phyloP scores from a whole-genome alignment of 768 basidiomycete species.

The Asterophora lycoperdoides region DNA sequence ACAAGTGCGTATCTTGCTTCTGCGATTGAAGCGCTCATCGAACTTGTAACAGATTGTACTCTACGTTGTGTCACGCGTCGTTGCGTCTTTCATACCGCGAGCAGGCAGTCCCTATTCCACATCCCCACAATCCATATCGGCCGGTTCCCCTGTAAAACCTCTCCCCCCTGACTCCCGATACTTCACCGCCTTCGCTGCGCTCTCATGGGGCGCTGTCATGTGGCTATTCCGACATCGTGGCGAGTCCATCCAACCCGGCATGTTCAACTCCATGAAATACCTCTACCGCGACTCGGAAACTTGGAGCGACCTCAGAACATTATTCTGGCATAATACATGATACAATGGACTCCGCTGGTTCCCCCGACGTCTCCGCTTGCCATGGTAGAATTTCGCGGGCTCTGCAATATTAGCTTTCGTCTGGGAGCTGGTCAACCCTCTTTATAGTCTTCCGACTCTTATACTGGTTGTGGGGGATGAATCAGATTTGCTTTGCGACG shows the following conservation, averaged over 20 bases:
- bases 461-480: conserved; percentile 40
- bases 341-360: conserved; percentile 9
- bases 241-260: conserved; percentile 92
- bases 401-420: conserved; percentile 14
- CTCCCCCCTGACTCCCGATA: conserved; percentile 80
- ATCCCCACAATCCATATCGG: conserved; percentile 34
- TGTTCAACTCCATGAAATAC: conserved; percentile 96
- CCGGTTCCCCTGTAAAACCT: conserved; percentile 50
- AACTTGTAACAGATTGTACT: conserved; percentile 73
- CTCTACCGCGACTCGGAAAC: conserved; percentile 89
- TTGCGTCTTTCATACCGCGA: conserved; percentile 89
- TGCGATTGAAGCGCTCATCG: neutral
- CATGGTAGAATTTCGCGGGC: conserved; percentile 11
- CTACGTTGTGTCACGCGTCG: conserved; percentile 89
- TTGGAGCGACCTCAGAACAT: conserved; percentile 77
- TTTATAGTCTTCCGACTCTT: conserved; percentile 55
- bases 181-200: conserved; percentile 83
- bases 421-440: conserved; percentile 45
- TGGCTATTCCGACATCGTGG: conserved; percentile 86
- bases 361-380: neutral
- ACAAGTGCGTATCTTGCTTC: conserved; percentile 54
- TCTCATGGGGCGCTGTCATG: conserved; percentile 96
- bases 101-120: conserved; percentile 52
- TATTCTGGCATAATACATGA: conserved; percentile 90
- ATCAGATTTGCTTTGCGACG: conserved; percentile 6